Evolutionary conservation across 768 basidiomycete species (phyloP).

Genomic region (Serendipita sp.): DNA sequence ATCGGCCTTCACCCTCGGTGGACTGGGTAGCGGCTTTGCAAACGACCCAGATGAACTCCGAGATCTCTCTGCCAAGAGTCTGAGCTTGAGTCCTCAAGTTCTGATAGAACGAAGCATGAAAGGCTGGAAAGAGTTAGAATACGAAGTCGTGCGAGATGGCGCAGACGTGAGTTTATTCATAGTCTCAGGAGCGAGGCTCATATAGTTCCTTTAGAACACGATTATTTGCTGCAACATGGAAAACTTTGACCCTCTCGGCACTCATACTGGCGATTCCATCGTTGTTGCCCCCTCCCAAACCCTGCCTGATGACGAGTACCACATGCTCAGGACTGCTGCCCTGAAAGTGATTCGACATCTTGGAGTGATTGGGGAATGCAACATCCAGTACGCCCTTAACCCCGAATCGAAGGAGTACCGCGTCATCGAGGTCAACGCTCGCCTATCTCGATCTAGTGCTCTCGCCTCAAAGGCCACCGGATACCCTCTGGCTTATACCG

Average conservation of each 20-base stretch:
- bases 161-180: constrained; percentile 58
- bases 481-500: constrained; percentile 97
- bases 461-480: constrained; percentile 98
- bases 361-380: constrained; percentile 87
- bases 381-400: constrained; percentile 96
- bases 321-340: constrained; percentile 95
- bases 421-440: constrained; percentile 95
- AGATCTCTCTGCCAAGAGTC: constrained; percentile 80
- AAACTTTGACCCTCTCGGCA: constrained; percentile 98
- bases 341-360: constrained; percentile 88
- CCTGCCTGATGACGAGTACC: constrained; percentile 92
- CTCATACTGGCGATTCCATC: constrained; percentile 97
- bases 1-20: constrained; percentile 92
- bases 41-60: constrained; percentile 87
- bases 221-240: constrained; percentile 99
- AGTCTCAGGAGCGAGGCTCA: constrained; percentile 10
- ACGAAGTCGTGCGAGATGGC: constrained; percentile 95
- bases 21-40: constrained; percentile 95
- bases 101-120: constrained; percentile 97
- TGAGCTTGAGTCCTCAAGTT: constrained; percentile 85
- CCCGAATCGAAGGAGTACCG: constrained; percentile 87
- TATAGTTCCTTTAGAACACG: constrained; percentile 48
- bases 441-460: constrained; percentile 41
- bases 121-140: constrained; percentile 99
- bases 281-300: constrained; percentile 98